These are phyloP conservation scores for Pseudofabraea citricarpa DNA, from an alignment of 2,329 filamentous ascomycete species.

Conservation along the genomic window DNA sequence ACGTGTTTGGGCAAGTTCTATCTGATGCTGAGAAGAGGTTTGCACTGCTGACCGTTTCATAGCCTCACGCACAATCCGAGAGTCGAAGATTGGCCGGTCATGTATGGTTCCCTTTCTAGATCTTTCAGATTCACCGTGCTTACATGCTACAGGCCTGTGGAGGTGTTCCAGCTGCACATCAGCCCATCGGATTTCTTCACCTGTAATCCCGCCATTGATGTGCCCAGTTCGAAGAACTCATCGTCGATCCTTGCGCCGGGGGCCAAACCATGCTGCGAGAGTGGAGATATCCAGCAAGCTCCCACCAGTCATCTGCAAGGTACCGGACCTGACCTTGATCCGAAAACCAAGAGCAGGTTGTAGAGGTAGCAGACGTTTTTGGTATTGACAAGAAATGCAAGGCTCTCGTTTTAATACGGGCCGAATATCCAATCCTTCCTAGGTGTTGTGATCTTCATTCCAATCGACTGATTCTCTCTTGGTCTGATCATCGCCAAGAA, in stretches of 20 bases:
- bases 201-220: constrained; percentile 52
- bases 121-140: neutral
- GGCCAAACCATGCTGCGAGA: constrained; percentile 14
- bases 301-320: constrained; percentile 16
- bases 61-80: constrained; percentile 63
- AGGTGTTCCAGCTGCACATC: constrained; percentile 72
- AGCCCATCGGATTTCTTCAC: constrained; percentile 54
- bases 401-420: neutral
- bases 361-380: constrained; percentile 2
- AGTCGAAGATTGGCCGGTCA: constrained; percentile 85
- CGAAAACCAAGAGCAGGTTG: constrained; percentile 13
- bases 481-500: neutral
- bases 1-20: constrained; percentile 64
- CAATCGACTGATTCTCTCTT: neutral
- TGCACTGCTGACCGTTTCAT: neutral
- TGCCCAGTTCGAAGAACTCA: constrained; percentile 58
- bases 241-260: constrained; percentile 13
- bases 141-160: constrained; percentile 47
- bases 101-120: constrained; percentile 38
- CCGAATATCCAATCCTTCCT: no score
- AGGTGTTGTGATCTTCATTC: no score
- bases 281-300: constrained; percentile 14
- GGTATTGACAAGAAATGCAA: neutral
- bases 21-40: neutral
- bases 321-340: constrained; percentile 17